These are phyloP conservation scores for Termitomyces sp. DNA, from an alignment of 768 basidiomycete species.

Conservation along the genomic window DNA sequence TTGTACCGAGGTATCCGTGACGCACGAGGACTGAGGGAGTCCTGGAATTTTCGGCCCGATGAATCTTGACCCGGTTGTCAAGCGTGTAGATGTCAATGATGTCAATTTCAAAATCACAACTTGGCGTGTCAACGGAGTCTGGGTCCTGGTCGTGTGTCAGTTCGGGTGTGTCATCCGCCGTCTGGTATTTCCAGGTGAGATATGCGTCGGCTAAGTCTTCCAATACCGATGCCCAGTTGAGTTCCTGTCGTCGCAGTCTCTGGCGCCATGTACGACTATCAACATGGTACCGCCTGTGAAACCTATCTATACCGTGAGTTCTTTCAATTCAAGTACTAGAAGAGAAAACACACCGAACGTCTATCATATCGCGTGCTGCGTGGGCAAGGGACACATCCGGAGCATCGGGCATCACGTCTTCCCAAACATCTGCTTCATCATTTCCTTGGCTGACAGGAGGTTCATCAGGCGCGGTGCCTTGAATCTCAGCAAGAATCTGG, in stretches of 20 bases:
- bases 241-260: background rate
- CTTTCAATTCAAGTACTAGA: background rate
- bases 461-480: background rate
- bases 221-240: background rate
- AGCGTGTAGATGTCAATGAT: too few species aligned
- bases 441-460: background rate
- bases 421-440: background rate
- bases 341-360: background rate
- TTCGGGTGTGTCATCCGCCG: too few species aligned
- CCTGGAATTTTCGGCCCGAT: too few species aligned
- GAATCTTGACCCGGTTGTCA: too few species aligned
- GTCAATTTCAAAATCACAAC: too few species aligned
- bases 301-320: background rate
- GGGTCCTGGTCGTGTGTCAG: too few species aligned
- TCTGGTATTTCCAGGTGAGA: background rate
- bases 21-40: too few species aligned
- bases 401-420: background rate
- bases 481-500: background rate
- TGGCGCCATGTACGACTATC: background rate
- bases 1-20: too few species aligned
- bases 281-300: too few species aligned
- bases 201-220: background rate
- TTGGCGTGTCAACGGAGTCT: too few species aligned
- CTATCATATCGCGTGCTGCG: background rate
- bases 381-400: background rate